Evolutionary conservation across 2,329 filamentous ascomycete genomes (phyloP).

Genomic region (Monosporascus sp.): DNA sequence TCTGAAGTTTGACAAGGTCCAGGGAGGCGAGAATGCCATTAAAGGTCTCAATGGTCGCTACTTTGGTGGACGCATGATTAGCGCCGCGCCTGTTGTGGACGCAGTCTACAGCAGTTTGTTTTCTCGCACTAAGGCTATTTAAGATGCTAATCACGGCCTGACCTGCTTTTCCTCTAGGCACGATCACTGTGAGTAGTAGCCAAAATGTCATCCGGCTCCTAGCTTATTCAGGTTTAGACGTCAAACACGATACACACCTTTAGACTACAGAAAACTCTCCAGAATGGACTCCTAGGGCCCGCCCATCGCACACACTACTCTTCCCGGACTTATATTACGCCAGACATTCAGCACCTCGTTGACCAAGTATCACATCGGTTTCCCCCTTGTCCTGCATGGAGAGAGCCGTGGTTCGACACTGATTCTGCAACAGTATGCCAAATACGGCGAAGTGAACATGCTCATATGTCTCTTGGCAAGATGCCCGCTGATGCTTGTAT

Average conservation of each 20-base stretch:
- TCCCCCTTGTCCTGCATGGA: slow-evolving; percentile 14
- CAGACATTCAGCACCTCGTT: slow-evolving; percentile 11
- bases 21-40: slow-evolving; percentile 94
- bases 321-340: background rate
- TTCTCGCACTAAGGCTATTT: slow-evolving; percentile 78
- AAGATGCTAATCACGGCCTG: slow-evolving; percentile 52
- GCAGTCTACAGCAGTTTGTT: slow-evolving; percentile 98
- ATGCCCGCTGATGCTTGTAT: slow-evolving; percentile 7
- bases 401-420: slow-evolving; percentile 20
- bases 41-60: slow-evolving; percentile 95
- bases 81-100: slow-evolving; percentile 92
- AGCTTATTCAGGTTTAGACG: background rate
- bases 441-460: slow-evolving; percentile 9
- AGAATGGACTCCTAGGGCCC: background rate
- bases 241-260: background rate
- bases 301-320: background rate
- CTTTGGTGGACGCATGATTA: slow-evolving; percentile 90
- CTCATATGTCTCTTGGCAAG: slow-evolving; percentile 5
- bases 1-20: slow-evolving; percentile 94
- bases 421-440: slow-evolving; percentile 23
- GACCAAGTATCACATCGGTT: slow-evolving; percentile 13
- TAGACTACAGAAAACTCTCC: background rate
- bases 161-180: slow-evolving; percentile 44
- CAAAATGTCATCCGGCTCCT: background rate
- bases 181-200: slow-evolving; percentile 17